Base-by-base conservation (phyloP, 2,329 filamentous ascomycete species). In the Sporothrix luriei region DNA sequence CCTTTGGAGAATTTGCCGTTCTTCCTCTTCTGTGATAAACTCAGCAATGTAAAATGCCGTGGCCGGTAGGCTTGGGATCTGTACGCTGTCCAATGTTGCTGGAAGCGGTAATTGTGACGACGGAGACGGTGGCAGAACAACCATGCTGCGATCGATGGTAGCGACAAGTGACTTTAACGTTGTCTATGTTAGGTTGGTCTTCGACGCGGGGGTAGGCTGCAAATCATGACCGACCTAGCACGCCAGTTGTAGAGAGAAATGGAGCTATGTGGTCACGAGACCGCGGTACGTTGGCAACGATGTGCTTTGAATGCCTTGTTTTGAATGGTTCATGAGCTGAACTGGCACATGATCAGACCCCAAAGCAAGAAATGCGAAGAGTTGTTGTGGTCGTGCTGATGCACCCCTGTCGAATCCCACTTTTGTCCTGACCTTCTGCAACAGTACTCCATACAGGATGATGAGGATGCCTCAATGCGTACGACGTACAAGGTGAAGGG, bases 41-140 rank as follows among this genome's bases (percentile, higher is more conserved):
- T 94, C 84, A 9, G 93, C 85, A 70, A 97, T 90, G 80, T 98
- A 97, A 81, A 90, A 97, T 68, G 92, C 91, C 46, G 85, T 81
- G 1, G 84, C 77, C 4, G 91, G 90, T 2, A 93, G 82, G 43
- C 75, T 75, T 9, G 78, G 72, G 71, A 94, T 84, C 73, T 79
- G 82, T 68, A 79, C 82, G 48, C 83, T 77, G 62, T 87, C 82
- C 33, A 90, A 82, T 55, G 78, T 82, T 49, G 78, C 71, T 21
- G 86, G 84, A 59, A 87, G 78, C 51, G 46, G 5, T 7, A 69
- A 46, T 10, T 38, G 52, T 7, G 57, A 4, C 26, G 57, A 19
- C 21, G 16, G 19, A 9, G 57, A 38, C 5, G 52, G 19, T 38
- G 64, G 51, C n/a, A 52, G 16, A 21, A 21, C 48, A 24, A 38